A percentile compares a stretch with the other conserved stretches of the same genome.
These are phyloP conservation scores for Strobilomyces confusus DNA, from an alignment of 768 basidiomycete genomes.

Conservation along the genomic window DNA sequence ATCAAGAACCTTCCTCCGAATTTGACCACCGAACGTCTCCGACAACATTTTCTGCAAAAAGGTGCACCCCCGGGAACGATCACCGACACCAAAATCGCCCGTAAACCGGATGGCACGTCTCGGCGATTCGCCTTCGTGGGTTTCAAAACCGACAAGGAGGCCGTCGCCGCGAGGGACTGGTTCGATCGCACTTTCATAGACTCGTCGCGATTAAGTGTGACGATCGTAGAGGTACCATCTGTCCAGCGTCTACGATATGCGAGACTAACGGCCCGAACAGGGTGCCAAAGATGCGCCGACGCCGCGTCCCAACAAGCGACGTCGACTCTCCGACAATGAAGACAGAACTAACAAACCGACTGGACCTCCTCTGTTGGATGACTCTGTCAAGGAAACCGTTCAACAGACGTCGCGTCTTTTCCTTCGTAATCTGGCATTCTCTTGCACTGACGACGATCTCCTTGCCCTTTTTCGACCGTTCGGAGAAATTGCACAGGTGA, in stretches of 20 bases:
- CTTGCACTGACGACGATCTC: slow-evolving; percentile 72
- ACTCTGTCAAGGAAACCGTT: slow-evolving; percentile 47
- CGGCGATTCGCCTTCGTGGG: slow-evolving; percentile 92
- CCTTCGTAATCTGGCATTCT: slow-evolving; percentile 91
- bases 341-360: slow-evolving; percentile 11
- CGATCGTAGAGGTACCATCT: slow-evolving; percentile 62
- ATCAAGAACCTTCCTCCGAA: slow-evolving; percentile 77
- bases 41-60: slow-evolving; percentile 62
- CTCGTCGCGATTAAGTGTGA: slow-evolving; percentile 70
- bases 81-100: slow-evolving; percentile 84
- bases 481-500: slow-evolving; percentile 77
- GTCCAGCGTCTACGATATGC: background rate
- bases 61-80: slow-evolving; percentile 62
- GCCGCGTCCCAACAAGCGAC: slow-evolving; percentile 68
- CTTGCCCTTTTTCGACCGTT: slow-evolving; percentile 57
- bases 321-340: slow-evolving; percentile 55
- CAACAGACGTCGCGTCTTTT: slow-evolving; percentile 78
- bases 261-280: slow-evolving; percentile 34
- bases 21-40: slow-evolving; percentile 59
- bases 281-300: slow-evolving; percentile 65
- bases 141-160: slow-evolving; percentile 77
- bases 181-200: slow-evolving; percentile 83
- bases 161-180: slow-evolving; percentile 71
- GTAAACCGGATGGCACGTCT: slow-evolving; percentile 71
- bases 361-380: slow-evolving; percentile 17